Base-by-base conservation (phyloP, 2,329 filamentous ascomycete genomes). In the Plectosphaerella plurivora region DNA sequence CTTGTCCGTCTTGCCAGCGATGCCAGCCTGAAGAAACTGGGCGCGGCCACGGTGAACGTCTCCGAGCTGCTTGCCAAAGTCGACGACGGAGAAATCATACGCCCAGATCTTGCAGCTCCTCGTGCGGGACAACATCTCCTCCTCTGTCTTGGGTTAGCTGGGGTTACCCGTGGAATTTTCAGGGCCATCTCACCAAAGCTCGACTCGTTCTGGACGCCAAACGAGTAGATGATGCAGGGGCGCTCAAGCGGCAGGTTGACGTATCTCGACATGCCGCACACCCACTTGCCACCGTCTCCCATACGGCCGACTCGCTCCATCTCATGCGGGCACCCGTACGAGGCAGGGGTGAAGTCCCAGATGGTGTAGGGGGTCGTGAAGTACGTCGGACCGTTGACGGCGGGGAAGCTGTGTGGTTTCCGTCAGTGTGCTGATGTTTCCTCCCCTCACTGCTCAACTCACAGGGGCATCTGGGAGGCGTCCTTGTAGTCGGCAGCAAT, bases 251-350 rank as follows among this genome's bases (percentile, higher is more conserved):
- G 56, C 45, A 60, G 55, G 12, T 57, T 57, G 54, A 68, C 66
- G 52, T 67, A 70, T n/a, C 62, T 57, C 7, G 62, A 65, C 66
- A 72, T 69, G 37, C 70, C 71, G 57, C 70, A 74, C 14, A 73
- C 65, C 66, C 69, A 71, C 55, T 73, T 74, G 20, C 71, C 71
- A n/a, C 71, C 71, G 39, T 73, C 69, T 28, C 71, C 71, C 5
- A 70, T 56, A 5, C 63, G 59, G 3, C 71, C 71, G 3, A 73
- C 59, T 7, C 71, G 64, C 53, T 72, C 66, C 15, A 73, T 62
- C 33, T 72, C 69, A 51, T 70, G 65, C 4, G 71, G 71, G 57
- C 71, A 73, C 46, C 63, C 65, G 58, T 68, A 73, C 2, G 68
- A 63, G 2, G 71, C 63, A 5, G 67, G 68, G 20, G 67, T 63